Evolutionary conservation across 2,329 filamentous ascomycete genomes (phyloP).

Genomic region (Epichloe festucae): DNA sequence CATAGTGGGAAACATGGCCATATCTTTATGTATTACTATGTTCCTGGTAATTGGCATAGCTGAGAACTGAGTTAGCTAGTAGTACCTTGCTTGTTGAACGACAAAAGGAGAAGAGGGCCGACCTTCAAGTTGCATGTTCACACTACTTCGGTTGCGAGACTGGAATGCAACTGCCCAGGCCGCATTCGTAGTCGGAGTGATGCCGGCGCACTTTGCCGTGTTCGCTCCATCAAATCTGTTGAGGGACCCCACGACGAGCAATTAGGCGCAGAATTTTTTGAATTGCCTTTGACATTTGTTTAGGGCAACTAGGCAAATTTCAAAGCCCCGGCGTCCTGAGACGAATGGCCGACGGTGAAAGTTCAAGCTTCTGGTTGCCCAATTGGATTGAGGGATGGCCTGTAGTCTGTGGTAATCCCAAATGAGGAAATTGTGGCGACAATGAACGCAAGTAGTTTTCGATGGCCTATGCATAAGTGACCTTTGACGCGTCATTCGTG

Average conservation of each 20-base stretch:
- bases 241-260: background rate
- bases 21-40: background rate
- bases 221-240: background rate
- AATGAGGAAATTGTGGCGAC: background rate
- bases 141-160: background rate
- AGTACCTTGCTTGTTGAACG: background rate
- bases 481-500: no score
- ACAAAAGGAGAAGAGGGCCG: background rate
- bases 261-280: background rate
- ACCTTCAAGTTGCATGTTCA: background rate
- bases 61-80: background rate
- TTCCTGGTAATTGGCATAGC: background rate
- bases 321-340: background rate
- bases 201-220: background rate
- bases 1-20: background rate
- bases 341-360: background rate
- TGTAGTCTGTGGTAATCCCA: background rate
- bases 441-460: no score
- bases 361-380: background rate
- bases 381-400: no score
- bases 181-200: background rate
- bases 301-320: background rate
- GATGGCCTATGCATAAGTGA: no score
- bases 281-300: no score
- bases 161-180: background rate